Conservation (phyloP, 2,329 filamentous ascomycete species). For the Biscogniauxia sp. region DNA sequence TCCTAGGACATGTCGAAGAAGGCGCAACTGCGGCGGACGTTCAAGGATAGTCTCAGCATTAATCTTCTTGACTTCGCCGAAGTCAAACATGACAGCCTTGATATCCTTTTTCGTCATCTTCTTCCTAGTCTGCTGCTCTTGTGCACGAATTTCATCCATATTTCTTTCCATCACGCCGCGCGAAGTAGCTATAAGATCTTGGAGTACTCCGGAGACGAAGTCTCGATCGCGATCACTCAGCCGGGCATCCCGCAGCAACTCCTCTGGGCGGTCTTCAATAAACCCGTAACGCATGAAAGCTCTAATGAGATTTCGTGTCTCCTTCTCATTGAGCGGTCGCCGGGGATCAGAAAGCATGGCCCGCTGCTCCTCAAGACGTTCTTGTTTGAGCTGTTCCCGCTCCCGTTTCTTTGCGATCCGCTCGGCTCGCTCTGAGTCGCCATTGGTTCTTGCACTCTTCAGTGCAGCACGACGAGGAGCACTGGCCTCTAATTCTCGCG, state of each 20-base stretch:
- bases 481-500: slow-evolving; percentile 78
- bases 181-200: slow-evolving; percentile 65
- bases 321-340: slow-evolving; percentile 87
- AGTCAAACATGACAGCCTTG: slow-evolving; percentile 95
- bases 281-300: slow-evolving; percentile 90
- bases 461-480: slow-evolving; percentile 73
- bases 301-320: slow-evolving; percentile 86
- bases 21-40: slow-evolving; percentile 81
- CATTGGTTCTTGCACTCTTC: slow-evolving; percentile 51
- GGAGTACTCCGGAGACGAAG: slow-evolving; percentile 73
- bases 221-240: slow-evolving; percentile 77
- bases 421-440: slow-evolving; percentile 61
- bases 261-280: slow-evolving; percentile 82
- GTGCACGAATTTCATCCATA: slow-evolving; percentile 70
- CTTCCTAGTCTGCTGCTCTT: slow-evolving; percentile 80
- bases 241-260: slow-evolving; percentile 84
- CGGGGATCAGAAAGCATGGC: slow-evolving; percentile 77
- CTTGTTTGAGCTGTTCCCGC: slow-evolving; percentile 65
- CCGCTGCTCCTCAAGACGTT: slow-evolving; percentile 71
- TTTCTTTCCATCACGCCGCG: slow-evolving; percentile 62
- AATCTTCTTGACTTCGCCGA: slow-evolving; percentile 86
- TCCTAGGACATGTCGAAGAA: slow-evolving; percentile 73
- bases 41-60: slow-evolving; percentile 96
- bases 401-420: slow-evolving; percentile 65
- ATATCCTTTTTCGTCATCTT: slow-evolving; percentile 92